phyloP scores from a whole-genome alignment of 768 basidiomycete genomes.

The Pluteus cervinus region DNA sequence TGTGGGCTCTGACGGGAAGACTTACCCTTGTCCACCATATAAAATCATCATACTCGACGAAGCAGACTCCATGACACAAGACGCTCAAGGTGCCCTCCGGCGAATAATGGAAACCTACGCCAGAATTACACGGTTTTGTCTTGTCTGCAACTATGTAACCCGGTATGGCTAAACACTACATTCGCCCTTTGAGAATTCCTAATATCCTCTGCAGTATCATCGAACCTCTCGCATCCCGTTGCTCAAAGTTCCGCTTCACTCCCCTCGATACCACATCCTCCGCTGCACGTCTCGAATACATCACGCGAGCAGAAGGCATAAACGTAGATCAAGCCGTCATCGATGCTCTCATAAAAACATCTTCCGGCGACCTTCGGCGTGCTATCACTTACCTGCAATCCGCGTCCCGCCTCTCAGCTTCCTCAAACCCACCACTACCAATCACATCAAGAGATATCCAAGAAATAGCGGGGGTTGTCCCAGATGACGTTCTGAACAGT shows the following conservation, averaged over 20 bases:
- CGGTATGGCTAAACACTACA: constrained; percentile 44
- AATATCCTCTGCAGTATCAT: constrained; percentile 65
- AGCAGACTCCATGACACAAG: constrained; percentile 99
- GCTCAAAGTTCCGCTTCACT: constrained; percentile 97
- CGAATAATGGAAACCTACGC: constrained; percentile 99
- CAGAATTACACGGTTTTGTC: constrained; percentile 93
- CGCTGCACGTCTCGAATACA: constrained; percentile 66
- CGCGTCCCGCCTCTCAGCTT: constrained; percentile 79
- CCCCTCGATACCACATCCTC: constrained; percentile 81
- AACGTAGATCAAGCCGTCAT: constrained; percentile 53
- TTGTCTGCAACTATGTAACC: constrained; percentile 99
- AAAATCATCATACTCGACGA: constrained; percentile 99
- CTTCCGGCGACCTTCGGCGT: constrained; percentile 90
- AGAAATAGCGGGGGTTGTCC: constrained; percentile 96
- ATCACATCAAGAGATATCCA: constrained; percentile 81
- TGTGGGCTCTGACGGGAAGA: constrained; percentile 67
- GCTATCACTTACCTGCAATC: constrained; percentile 98
- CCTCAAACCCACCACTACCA: constrained; percentile 62
- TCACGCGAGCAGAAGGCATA: constrained; percentile 74
- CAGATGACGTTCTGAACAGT: constrained; percentile 59
- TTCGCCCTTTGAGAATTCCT: neutral
- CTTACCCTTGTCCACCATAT: constrained; percentile 95
- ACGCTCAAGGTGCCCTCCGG: constrained; percentile 92
- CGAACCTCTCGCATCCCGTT: constrained; percentile 96
- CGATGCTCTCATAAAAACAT: constrained; percentile 67